Evolutionary conservation across 352 stramenopile genomes (phyloP), one percentile per base, ranked within the genome.

Genomic region (Phytophthora sansomeana): DNA sequence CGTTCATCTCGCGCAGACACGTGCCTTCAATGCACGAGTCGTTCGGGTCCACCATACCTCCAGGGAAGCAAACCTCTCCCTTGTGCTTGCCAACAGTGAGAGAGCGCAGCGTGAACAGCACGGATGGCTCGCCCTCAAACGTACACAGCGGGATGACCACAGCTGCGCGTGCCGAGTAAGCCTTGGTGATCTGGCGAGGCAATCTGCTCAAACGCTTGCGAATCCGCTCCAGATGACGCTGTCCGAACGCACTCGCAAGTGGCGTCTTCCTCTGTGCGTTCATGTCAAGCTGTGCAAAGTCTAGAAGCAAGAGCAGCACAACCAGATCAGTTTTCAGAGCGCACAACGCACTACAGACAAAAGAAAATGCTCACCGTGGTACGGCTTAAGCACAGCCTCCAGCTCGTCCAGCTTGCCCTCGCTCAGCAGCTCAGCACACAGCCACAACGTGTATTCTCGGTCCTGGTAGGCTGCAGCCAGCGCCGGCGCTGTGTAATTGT

Each of bases 131-230:
- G 19, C 93, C 92, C 47, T 98, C 75, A 21, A 98, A 97, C 72
- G 97, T 98, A 69, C 97, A 99, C n/a, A 99, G 72, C 28, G 97
- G 92, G 32, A 99, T 93, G 26, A 99, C 93, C 1, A 99, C 97
- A 33, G 91, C 93, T 19, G 96, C 96, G 49, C 97, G 85, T 58
- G 88, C 86, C 0, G 84, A 90, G 74, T 98, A 96, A 26, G 93
- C 93, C 50, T 96, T 97, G 38, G 92, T 95, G 52, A 99, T 93
- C 67, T 98, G 90, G 2, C 96, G 80, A 55, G 96, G 97, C 72
- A 99, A 88, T 16, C 96, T 83, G 69, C 97, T 98, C 52, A 99
- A 80, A 11, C 90, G 91, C 63, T 98, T 99, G 58, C 95, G 85
- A 47, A 99, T 92, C 5, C 91, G 87, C 75, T 98, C 92, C 36